Base-by-base conservation (phyloP, 129 eudicot species). In the Gnaphalium uliginosum region DNA sequence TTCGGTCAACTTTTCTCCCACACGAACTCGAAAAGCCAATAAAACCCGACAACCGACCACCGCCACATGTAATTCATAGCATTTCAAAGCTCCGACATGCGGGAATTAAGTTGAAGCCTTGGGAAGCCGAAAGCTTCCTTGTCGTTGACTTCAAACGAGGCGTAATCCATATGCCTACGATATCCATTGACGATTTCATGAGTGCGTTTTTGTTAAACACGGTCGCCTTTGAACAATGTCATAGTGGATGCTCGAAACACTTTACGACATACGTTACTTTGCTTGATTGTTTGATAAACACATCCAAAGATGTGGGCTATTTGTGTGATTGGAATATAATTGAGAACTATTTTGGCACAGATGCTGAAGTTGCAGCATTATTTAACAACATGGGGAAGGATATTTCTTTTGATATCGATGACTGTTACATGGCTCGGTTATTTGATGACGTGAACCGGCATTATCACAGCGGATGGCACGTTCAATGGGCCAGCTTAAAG, bases 181-280 rank as follows among this genome's bases (percentile, higher is more conserved):
- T 93, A 13, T 23, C 92, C 2, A 77, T 93, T 4, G 92, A 93
- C 56, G 96, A 93, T 80, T 88, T 93, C 84, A 88, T 85, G 92
- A 72, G 91, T 77, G 77, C 95, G 2, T 88, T 93, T 62, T 29
- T 93, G 46, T 14, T 84, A 11, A 93, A 93, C 63, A 82, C 90
- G 21, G 96, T 93, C 5, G 98, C 96, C 2, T 90, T 83, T 14
- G 98, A 93, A 58, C 98, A 89, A 15, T 90, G 98, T 77, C 90
- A 88, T 18, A 77, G 81, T 67, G 74, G 74, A 48, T 78, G 88
- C 66, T 87, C 96, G 0, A 87, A 84, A 66, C 87, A 84, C 84
- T 69, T 87, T 65, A 93, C 98, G 1, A 86, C 98, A 0, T 93
- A 93, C 29, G 90, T 83, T 10, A 93, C 95, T 0, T 37, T 89